A percentile compares a stretch with the other conserved stretches of the same genome.
Evolutionary conservation across 106 monocot species (phyloP).

Genomic region (Vanilla planifolia): DNA sequence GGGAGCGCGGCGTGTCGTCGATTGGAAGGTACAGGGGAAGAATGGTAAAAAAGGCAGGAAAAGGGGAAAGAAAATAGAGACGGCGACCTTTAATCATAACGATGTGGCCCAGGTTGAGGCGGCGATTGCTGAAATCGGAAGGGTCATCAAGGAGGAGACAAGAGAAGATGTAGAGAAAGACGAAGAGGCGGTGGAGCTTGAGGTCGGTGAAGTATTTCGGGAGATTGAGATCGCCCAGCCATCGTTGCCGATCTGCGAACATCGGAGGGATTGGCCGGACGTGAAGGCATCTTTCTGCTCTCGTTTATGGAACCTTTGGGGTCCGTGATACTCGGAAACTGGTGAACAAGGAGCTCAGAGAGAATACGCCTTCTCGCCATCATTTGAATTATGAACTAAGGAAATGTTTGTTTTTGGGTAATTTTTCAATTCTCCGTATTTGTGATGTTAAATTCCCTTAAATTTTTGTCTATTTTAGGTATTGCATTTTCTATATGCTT

Average conservation of each 20-base stretch:
- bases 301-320: slow-evolving; percentile 47
- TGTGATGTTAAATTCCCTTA: too few relatives aligned
- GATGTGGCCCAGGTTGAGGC: not conserved
- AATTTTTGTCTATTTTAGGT: too few relatives aligned
- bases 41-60: not conserved
- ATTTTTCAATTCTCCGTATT: too few relatives aligned
- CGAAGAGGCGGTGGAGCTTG: not conserved
- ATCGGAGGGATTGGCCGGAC: slow-evolving; percentile 37
- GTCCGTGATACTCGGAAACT: slow-evolving; percentile 23
- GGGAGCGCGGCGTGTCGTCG: not conserved
- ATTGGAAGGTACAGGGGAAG: not conserved
- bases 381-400: too few relatives aligned
- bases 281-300: slow-evolving; percentile 28
- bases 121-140: not conserved
- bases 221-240: slow-evolving; percentile 1
- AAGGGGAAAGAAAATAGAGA: slow-evolving; percentile 8
- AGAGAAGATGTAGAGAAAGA: not conserved
- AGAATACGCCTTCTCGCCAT: too few relatives aligned
- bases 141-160: not conserved
- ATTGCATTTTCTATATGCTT: too few relatives aligned
- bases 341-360: too few relatives aligned
- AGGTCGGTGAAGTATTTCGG: not conserved
- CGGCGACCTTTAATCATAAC: too few relatives aligned
- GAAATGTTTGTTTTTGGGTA: too few relatives aligned
- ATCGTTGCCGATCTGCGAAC: slow-evolving; percentile 11